Evolutionary conservation across 2,329 filamentous ascomycete species (phyloP).

Genomic region (Amesomyces nigricolor): DNA sequence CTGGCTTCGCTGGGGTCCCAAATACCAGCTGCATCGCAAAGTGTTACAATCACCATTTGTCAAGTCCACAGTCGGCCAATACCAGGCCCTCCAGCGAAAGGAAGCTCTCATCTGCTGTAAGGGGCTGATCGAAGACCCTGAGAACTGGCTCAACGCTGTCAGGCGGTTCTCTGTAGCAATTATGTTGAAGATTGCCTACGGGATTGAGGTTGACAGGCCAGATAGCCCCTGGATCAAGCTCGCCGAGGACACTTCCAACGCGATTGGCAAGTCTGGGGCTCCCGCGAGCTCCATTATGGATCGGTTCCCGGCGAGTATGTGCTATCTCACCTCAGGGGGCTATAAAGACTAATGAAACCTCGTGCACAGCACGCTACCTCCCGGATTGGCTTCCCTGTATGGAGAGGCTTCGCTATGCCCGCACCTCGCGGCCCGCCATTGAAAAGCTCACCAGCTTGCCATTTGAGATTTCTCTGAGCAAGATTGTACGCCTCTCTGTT

Average conservation of each 20-base stretch:
- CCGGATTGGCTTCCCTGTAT: constrained; percentile 27
- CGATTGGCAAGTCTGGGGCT: constrained; percentile 25
- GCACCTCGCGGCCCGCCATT: constrained; percentile 22
- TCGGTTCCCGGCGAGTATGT: constrained; percentile 24
- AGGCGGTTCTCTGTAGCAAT: constrained; percentile 24
- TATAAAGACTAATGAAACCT: neutral
- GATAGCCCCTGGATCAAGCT: constrained; percentile 24
- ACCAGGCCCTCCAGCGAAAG: constrained; percentile 18
- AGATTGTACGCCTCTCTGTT: constrained; percentile 7
- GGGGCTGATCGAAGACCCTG: constrained; percentile 21
- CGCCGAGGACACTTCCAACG: constrained; percentile 23
- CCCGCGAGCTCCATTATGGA: constrained; percentile 28
- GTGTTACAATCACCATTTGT: constrained; percentile 38
- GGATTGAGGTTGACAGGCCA: constrained; percentile 23
- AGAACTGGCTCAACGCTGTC: constrained; percentile 21
- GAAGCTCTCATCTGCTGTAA: constrained; percentile 24
- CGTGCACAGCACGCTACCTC: constrained; percentile 22
- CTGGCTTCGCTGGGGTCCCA: constrained; percentile 37
- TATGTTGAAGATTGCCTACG: constrained; percentile 26
- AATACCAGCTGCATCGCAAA: constrained; percentile 37
- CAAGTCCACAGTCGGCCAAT: constrained; percentile 27
- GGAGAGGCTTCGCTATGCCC: constrained; percentile 27
- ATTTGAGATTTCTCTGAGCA: constrained; percentile 20
- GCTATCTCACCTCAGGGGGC: neutral
- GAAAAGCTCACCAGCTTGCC: constrained; percentile 23